Conservation (phyloP, 2,329 filamentous ascomycete species). For the Hymenoscyphus occultus region DNA sequence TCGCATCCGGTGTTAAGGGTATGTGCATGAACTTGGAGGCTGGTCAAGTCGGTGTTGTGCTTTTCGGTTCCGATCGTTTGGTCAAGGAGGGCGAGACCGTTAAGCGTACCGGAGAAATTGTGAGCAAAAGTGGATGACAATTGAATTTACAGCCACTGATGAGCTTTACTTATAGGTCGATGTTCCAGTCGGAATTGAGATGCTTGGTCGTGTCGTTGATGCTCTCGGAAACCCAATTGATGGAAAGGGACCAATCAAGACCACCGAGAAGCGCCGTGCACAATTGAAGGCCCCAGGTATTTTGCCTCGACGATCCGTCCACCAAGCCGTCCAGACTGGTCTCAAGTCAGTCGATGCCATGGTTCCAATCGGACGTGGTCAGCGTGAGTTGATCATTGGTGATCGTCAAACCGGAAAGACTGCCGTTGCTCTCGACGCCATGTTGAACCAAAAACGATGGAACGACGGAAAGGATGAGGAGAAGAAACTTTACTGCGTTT, state of each 20-base stretch:
- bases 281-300: slow-evolving; percentile 99
- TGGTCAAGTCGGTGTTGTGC: slow-evolving; percentile 99
- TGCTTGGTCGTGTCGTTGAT: slow-evolving; percentile 97
- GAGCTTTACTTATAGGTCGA: slow-evolving; percentile 67
- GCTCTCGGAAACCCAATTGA: slow-evolving; percentile 99
- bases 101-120: slow-evolving; percentile 99
- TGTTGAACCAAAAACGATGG: slow-evolving; percentile 99
- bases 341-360: slow-evolving; percentile 99
- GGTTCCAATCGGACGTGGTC: slow-evolving; percentile 99
- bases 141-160: slow-evolving; percentile 12
- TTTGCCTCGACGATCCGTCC: slow-evolving; percentile 93
- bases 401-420: slow-evolving; percentile 99
- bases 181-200: slow-evolving; percentile 85
- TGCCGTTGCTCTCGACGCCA: slow-evolving; percentile 94
- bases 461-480: slow-evolving; percentile 81
- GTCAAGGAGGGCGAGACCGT: slow-evolving; percentile 99
- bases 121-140: slow-evolving; percentile 49
- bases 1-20: slow-evolving; percentile 99
- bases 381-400: slow-evolving; percentile 99
- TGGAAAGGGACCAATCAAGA: slow-evolving; percentile 95
- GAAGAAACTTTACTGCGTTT: slow-evolving; percentile 99
- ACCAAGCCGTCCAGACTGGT: slow-evolving; percentile 98
- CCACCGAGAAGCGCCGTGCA: slow-evolving; percentile 88
- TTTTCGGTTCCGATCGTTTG: slow-evolving; percentile 99
- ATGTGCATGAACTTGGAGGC: slow-evolving; percentile 99